These are phyloP conservation scores for Rugosomyces carneus DNA, from an alignment of 1,284 basidiomycete species.

Conservation along the genomic window DNA sequence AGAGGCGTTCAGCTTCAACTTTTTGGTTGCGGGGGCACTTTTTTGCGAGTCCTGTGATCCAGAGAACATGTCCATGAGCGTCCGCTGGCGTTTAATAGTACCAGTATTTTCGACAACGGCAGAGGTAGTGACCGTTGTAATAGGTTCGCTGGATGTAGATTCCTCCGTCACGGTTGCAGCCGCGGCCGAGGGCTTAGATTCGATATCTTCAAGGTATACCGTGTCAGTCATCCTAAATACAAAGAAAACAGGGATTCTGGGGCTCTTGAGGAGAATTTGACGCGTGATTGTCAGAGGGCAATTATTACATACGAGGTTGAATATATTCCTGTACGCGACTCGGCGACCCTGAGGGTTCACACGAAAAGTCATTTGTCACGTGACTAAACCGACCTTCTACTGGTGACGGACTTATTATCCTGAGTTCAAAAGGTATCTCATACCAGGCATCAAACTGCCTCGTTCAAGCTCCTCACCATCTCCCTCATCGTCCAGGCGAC, in stretches of 20 bases:
- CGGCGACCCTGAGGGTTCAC: not conserved
- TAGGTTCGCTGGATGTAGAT: conserved; percentile 6
- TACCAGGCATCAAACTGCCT: conserved; percentile 49
- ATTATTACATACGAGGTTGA: conserved; percentile 7
- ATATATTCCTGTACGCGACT: not conserved
- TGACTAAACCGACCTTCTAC: no score
- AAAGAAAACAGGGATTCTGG: conserved; percentile 12
- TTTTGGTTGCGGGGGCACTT: conserved; percentile 33
- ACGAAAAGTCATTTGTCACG: no score
- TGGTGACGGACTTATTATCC: no score
- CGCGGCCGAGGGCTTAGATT: conserved; percentile 17
- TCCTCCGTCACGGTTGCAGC: conserved; percentile 10
- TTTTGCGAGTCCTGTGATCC: conserved; percentile 19
- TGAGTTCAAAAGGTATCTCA: no score
- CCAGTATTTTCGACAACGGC: conserved; percentile 14
- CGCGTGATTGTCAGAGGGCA: conserved; percentile 8
- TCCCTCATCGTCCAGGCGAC: conserved; percentile 46
- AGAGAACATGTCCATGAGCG: conserved; percentile 58
- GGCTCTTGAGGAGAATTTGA: conserved; percentile 1
- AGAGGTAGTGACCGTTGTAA: conserved; percentile 3
- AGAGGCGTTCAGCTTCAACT: conserved; percentile 29
- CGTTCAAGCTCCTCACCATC: conserved; percentile 74
- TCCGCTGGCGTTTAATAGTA: conserved; percentile 55
- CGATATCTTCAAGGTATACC: conserved; percentile 57
- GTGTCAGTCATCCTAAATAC: conserved; percentile 29